phyloP scores from a whole-genome alignment of 192 early-diverging fungal genomes.

The Backusella australiensis region DNA sequence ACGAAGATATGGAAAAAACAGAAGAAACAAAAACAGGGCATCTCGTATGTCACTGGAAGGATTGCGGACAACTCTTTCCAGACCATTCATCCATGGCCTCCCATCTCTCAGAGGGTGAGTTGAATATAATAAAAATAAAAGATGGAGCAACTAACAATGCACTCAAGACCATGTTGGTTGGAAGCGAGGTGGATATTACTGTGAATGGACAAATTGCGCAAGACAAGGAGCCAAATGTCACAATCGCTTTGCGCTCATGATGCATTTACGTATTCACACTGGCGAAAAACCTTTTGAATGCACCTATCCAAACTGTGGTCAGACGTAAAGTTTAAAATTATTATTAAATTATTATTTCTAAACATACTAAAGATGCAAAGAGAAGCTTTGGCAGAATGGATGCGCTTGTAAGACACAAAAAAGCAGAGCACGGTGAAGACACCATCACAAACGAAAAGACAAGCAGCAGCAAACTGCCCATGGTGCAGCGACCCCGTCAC shows the following conservation, averaged over 20 bases:
- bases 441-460: neutral
- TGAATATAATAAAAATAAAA: neutral
- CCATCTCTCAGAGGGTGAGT: constrained; percentile 47
- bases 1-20: neutral
- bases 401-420: constrained; percentile 34
- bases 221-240: constrained; percentile 48
- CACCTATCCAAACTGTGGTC: constrained; percentile 17
- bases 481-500: neutral
- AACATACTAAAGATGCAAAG: neutral
- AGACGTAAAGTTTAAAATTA: constrained; percentile 23
- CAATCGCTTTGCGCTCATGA: constrained; percentile 57
- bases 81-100: constrained; percentile 32
- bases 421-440: constrained; percentile 31
- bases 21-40: neutral
- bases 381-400: constrained; percentile 37
- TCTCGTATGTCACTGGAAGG: constrained; percentile 44
- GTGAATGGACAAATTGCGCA: constrained; percentile 56
- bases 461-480: neutral
- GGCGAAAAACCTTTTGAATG: constrained; percentile 61
- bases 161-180: constrained; percentile 51
- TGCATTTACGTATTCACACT: constrained; percentile 58
- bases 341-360: neutral
- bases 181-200: constrained; percentile 53
- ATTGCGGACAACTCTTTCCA: constrained; percentile 35
- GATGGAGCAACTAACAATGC: neutral